phyloP scores from a whole-genome alignment of 2,329 filamentous ascomycete genomes.

The Bipolaris bicolor region DNA sequence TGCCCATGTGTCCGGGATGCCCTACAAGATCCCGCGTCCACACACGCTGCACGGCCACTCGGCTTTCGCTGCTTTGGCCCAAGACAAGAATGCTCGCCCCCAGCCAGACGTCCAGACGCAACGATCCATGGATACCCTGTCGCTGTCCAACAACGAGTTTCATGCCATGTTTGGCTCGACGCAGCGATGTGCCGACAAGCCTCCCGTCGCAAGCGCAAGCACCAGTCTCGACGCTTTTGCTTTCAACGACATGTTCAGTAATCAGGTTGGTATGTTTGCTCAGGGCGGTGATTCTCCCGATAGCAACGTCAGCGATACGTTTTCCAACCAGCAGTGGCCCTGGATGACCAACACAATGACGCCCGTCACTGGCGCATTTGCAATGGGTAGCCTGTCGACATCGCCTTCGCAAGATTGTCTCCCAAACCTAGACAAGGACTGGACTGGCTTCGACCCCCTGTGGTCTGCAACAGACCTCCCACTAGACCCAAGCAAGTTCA shows the following conservation, averaged over 20 bases:
- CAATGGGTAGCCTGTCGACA: constrained; percentile 46
- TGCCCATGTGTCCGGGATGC: constrained; percentile 66
- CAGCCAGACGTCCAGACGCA: constrained; percentile 32
- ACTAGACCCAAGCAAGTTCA: constrained; percentile 47
- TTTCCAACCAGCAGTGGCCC: constrained; percentile 43
- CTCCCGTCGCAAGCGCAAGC: constrained; percentile 36
- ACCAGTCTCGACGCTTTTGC: constrained; percentile 39
- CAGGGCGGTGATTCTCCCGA: constrained; percentile 45
- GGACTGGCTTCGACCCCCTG: constrained; percentile 43
- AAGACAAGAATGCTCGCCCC: constrained; percentile 30
- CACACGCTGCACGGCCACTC: constrained; percentile 46
- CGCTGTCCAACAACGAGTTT: constrained; percentile 47
- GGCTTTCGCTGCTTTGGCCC: constrained; percentile 36
- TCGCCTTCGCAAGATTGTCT: constrained; percentile 49
- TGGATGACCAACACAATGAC: constrained; percentile 37
- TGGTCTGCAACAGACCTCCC: constrained; percentile 52
- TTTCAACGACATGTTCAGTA: constrained; percentile 39
- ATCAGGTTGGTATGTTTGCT: constrained; percentile 29
- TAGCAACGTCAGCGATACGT: constrained; percentile 41
- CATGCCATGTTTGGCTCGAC: constrained; percentile 45
- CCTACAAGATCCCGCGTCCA: constrained; percentile 65
- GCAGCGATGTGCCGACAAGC: constrained; percentile 34
- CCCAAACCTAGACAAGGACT: constrained; percentile 44
- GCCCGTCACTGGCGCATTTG: constrained; percentile 39
- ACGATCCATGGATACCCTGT: constrained; percentile 46